Base-by-base conservation (phyloP, 208 protist species). In the Tritrichomonas foetus region DNA sequence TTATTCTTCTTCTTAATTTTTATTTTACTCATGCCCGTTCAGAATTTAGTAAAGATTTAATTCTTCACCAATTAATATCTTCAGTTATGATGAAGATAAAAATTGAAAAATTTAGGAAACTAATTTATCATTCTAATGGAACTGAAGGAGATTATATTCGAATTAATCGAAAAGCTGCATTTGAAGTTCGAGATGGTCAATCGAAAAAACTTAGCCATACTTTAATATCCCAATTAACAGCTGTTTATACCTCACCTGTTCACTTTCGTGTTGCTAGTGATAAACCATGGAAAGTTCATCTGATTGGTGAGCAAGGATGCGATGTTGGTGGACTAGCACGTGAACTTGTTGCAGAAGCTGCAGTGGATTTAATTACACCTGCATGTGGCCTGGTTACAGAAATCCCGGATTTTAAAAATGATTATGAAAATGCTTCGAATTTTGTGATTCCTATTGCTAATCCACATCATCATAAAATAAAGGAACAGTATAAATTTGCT, bases 281-380 rank as follows among this genome's bases (percentile, higher is more conserved):
- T 30, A 49, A 30, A 53, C 74, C 74, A 22, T 82, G 74, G 74
- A 20, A 82, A 50, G 74, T 82, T 36, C 74, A 50, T 20, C n/a
- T 82, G n/a, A 53, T 50, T 11, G 41, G 41, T 25, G 74, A 82
- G 30, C n/a, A 47, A 14, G 74, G 74, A 8, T 50, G 47, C 9
- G 74, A 82, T 50, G 74, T 41, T 22, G 74, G 74, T 82, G 74
- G 74, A n/a, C 74, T 41, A 33, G 74, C 74, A 25, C 74, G 74
- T 30, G 74, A 82, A 82, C 41, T 82, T n/a, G 74, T 82, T 44
- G 50, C 33, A 11, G 74, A 82, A 82, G 14, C 50, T 41, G 74
- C 74, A 14, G 20, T 82, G 14, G 74, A 82, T 50, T 47, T 82
- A 5, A 47, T 25, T 9, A 50, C 41, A 11, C 74, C 74, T 47